Conservation (phyloP, 108 stramenopile genomes). For the Nitzschia sp. region DNA sequence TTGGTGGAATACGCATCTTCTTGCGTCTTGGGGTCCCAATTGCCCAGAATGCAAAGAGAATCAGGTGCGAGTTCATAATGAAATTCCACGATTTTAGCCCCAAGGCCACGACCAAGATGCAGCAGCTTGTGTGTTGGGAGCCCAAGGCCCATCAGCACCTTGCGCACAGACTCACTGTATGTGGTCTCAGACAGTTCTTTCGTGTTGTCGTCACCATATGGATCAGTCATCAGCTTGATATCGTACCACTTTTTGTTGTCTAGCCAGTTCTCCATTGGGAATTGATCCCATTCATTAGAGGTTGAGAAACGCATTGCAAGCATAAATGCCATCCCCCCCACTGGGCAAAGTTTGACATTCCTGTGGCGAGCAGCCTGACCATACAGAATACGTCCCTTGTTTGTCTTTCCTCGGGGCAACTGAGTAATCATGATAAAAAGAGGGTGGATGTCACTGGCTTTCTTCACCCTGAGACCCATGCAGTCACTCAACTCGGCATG, state of each 20-base stretch:
- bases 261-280: not conserved
- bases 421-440: slow-evolving; percentile 3
- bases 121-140: not conserved
- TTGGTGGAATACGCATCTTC: slow-evolving; percentile 1
- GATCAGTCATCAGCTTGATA: slow-evolving; percentile 4
- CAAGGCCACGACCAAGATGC: slow-evolving; percentile 5
- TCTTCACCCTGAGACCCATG: not conserved
- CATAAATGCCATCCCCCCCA: slow-evolving; percentile 9
- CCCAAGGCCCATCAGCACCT: not conserved
- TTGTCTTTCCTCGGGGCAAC: slow-evolving; percentile 10
- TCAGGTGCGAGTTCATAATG: not conserved
- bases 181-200: not conserved
- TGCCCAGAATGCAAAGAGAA: not conserved
- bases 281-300: not conserved
- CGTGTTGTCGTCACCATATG: not conserved
- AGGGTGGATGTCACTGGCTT: slow-evolving; percentile 1
- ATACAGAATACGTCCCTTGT: slow-evolving; percentile 6
- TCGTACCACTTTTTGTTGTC: slow-evolving; percentile 6
- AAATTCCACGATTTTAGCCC: not conserved
- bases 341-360: slow-evolving; percentile 3
- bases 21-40: slow-evolving; percentile 2
- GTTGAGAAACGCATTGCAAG: slow-evolving; percentile 7
- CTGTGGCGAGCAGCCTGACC: slow-evolving; percentile 15
- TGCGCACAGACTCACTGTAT: not conserved
- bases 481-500: slow-evolving; percentile 9